Evolutionary conservation across 2,329 filamentous ascomycete genomes (phyloP).

Genomic region (Bisporella sp.): DNA sequence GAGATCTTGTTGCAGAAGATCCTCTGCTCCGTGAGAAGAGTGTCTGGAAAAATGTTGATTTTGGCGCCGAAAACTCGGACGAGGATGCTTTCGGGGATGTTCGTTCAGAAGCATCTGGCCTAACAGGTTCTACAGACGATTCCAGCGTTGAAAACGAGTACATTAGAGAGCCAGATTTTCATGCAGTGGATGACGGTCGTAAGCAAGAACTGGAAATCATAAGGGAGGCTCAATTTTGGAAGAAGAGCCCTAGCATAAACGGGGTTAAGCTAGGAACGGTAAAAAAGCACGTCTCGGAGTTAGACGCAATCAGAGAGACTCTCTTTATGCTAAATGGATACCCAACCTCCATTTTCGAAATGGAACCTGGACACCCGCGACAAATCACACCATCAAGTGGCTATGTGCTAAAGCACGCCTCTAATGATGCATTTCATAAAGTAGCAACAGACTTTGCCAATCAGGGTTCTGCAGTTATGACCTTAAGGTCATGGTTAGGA

Average conservation of each 20-base stretch:
- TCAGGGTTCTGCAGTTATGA: conserved; percentile 40
- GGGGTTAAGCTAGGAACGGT: conserved; percentile 22
- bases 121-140: conserved; percentile 23
- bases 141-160: conserved; percentile 24
- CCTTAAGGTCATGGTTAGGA: conserved; percentile 41
- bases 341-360: conserved; percentile 62
- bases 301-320: conserved; percentile 67
- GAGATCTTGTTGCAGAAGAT: conserved; percentile 70
- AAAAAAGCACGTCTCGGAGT: conserved; percentile 40
- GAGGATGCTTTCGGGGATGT: conserved; percentile 29
- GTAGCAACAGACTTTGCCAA: conserved; percentile 37
- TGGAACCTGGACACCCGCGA: conserved; percentile 30
- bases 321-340: conserved; percentile 82
- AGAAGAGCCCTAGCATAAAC: conserved; percentile 23
- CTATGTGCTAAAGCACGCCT: conserved; percentile 31
- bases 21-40: conserved; percentile 60
- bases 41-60: conserved; percentile 67
- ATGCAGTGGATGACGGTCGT: conserved; percentile 24
- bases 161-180: conserved; percentile 25
- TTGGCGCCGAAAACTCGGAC: conserved; percentile 56
- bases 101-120: conserved; percentile 30
- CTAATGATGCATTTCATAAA: conserved; percentile 24
- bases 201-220: conserved; percentile 31
- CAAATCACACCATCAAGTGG: conserved; percentile 20
- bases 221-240: conserved; percentile 41